Evolutionary conservation across 2,329 filamentous ascomycete species (phyloP).

Genomic region (Ploettnerulaceae sp.): DNA sequence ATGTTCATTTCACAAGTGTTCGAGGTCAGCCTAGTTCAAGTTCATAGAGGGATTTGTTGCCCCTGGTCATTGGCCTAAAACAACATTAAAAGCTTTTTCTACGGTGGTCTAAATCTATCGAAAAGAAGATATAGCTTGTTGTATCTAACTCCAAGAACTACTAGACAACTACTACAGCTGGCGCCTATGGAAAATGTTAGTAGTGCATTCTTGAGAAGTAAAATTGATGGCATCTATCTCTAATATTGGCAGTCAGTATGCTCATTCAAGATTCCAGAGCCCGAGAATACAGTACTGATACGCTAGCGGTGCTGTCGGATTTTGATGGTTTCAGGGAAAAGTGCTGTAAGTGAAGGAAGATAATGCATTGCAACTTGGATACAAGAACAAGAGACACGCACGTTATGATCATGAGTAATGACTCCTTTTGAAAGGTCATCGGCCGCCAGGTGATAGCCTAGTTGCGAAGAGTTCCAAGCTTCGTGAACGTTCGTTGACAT

Average conservation of each 20-base stretch:
- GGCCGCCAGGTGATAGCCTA: not conserved
- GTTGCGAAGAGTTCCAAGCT: not conserved
- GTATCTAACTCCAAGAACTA: too few species aligned
- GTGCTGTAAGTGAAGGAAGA: not conserved
- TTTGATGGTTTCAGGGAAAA: slow-evolving; percentile 34
- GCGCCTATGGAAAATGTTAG: too few species aligned
- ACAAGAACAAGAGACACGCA: not conserved
- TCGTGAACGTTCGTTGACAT: not conserved
- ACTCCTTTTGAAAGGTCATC: not conserved
- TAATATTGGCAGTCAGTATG: slow-evolving; percentile 52
- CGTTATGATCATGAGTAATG: slow-evolving; percentile 1
- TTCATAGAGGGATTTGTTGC: too few species aligned
- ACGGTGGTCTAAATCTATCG: too few species aligned
- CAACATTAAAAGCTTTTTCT: too few species aligned
- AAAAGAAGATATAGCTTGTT: too few species aligned
- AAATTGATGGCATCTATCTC: slow-evolving; percentile 40
- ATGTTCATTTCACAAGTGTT: too few species aligned
- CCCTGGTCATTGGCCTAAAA: too few species aligned
- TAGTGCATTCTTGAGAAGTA: too few species aligned
- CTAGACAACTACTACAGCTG: too few species aligned
- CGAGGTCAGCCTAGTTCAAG: too few species aligned
- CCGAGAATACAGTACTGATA: slow-evolving; percentile 48
- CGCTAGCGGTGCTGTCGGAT: slow-evolving; percentile 37
- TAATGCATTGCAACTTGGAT: not conserved
- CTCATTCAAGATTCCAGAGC: slow-evolving; percentile 47